Base-by-base conservation (phyloP, 2,329 filamentous ascomycete species). In the Neurospora crassa region DNA sequence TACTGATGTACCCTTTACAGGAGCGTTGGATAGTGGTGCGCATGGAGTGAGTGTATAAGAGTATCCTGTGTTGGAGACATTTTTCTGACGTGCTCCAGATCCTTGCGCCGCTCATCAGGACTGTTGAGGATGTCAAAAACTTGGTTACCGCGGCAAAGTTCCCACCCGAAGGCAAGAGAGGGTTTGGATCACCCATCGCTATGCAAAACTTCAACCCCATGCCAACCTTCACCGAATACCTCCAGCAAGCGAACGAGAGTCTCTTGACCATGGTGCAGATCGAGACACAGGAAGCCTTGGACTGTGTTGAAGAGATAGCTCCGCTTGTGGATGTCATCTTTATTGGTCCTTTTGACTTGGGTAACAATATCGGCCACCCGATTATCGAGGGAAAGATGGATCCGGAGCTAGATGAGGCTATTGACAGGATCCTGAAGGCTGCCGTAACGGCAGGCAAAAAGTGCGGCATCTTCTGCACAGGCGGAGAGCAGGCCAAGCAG, bases 201-300 rank as follows among this genome's bases (percentile, higher is more conserved):
- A 83, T 84, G 80, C 83, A 85, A 71, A 81, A 82, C 41, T 87
- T 87, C 76, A 77, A 79, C 45, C 81, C 84, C 1, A 77, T 80
- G 8, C 81, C 85, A n/a, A 83, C 80, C 12, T 83, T 85, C 72
- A 84, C 84, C 14, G 85, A 87, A 72, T 89, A 89, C 73, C 82
- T 88, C 69, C 83, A 87, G 74, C 83, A 86, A 29, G 86, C 86
- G 67, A 88, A 89, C 76, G 82, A 83, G 10, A 83, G 83, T 40
- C 82, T 91, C 29, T 77, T 91, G 71, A 90, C 87, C 18, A 89
- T 90, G 80, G 87, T 91, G 12, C 89, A 91, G 78, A 91, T 91
- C 69, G 89, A 91, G 80, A 91, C 89, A 0, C 81, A 82, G 72
- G 88, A 90, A 77, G 89, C 89, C 0, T 80, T 91, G 16, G 85